Conservation (phyloP, 208 protist species). For the Porcisia hertigi region DNA sequence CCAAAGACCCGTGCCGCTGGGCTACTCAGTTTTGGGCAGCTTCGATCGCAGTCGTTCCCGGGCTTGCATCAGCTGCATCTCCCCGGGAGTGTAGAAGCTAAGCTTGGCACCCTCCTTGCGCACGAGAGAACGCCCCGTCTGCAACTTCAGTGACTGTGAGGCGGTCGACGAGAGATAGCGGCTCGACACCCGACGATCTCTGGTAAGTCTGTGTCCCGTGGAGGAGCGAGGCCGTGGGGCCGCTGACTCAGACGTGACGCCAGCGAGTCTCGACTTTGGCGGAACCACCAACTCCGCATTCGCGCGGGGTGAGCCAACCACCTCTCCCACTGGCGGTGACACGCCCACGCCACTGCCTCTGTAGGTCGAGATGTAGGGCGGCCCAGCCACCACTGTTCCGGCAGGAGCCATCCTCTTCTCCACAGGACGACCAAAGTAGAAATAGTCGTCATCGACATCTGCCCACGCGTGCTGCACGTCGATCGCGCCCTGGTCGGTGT, state of each 20-base stretch:
- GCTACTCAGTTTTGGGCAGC: not conserved
- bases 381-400: not conserved
- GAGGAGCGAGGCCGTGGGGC: constrained; percentile 5
- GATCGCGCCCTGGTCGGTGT: not conserved
- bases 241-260: not conserved
- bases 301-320: constrained; percentile 34
- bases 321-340: constrained; percentile 59
- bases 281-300: constrained; percentile 25
- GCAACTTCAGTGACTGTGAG: constrained; percentile 21
- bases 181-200: constrained; percentile 1
- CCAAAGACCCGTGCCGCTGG: not conserved
- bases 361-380: constrained; percentile 11
- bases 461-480: constrained; percentile 27
- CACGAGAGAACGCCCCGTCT: constrained; percentile 17
- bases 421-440: constrained; percentile 68
- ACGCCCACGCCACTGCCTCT: constrained; percentile 8
- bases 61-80: constrained; percentile 63
- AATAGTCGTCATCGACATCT: constrained; percentile 80
- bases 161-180: constrained; percentile 22
- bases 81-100: constrained; percentile 59
- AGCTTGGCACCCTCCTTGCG: constrained; percentile 19
- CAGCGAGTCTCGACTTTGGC: not conserved
- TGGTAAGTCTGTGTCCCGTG: not conserved
- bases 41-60: constrained; percentile 52
- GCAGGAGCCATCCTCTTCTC: constrained; percentile 6